phyloP scores from a whole-genome alignment of 1,284 basidiomycete species.

The Vanrija pseudolonga region DNA sequence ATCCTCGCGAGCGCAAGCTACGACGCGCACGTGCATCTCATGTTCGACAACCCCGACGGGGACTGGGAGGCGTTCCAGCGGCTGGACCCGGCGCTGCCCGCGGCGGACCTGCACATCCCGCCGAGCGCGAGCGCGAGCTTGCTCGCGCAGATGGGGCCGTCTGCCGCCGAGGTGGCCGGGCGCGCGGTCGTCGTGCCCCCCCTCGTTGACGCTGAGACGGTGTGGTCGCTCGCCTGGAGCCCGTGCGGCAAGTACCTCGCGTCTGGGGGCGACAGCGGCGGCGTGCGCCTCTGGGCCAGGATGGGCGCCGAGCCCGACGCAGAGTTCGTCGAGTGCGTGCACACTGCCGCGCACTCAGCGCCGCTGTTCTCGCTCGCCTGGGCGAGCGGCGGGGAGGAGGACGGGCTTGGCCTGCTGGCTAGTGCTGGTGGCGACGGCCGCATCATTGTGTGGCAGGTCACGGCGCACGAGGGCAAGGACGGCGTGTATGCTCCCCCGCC shows the following conservation, averaged over 20 bases:
- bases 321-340: constrained; percentile 31
- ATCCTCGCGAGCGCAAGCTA: constrained; percentile 95
- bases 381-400: constrained; percentile 14
- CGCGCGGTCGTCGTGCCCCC: constrained; percentile 36
- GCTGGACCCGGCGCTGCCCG: constrained; percentile 68
- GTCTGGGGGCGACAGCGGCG: constrained; percentile 47
- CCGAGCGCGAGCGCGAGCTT: constrained; percentile 1
- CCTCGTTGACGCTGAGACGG: constrained; percentile 58
- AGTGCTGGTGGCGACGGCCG: constrained; percentile 56
- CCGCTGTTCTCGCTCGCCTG: constrained; percentile 42
- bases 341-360: constrained; percentile 39
- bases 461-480: constrained; percentile 14
- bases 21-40: constrained; percentile 93
- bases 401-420: constrained; percentile 52
- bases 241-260: constrained; percentile 80
- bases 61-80: constrained; percentile 91
- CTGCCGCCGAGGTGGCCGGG: constrained; percentile 28
- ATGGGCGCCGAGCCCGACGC: constrained; percentile 28
- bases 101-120: constrained; percentile 21
- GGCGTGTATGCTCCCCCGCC: not conserved
- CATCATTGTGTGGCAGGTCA: constrained; percentile 54
- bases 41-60: constrained; percentile 87
- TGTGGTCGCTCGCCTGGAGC: constrained; percentile 81
- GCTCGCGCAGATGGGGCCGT: not conserved
- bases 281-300: constrained; percentile 54